Base-by-base conservation (phyloP, 192 early-diverging fungal genomes). In the Backusella liffmaniae region DNA sequence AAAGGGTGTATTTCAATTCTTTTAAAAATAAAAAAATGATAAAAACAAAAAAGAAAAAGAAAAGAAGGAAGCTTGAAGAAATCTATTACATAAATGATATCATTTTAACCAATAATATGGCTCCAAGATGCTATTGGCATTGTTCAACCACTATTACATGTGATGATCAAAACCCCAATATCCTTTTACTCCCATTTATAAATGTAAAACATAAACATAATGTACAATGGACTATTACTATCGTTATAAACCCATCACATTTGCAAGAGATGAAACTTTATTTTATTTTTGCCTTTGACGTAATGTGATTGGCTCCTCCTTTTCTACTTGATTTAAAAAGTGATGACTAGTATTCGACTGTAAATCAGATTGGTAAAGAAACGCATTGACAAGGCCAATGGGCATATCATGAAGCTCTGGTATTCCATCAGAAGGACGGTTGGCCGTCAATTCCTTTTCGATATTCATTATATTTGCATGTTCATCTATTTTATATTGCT, bases 351-450 rank as follows among this genome's bases (percentile, higher is more conserved):
- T n/a, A 5, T 2, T 75, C 49, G 62, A 67, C 66, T 70, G 23
- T 23, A 29, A 7, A 9, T 53, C 39, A 72, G 90, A 84, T 44
- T 90, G 85, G 72, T 92, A 93, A 26, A 94, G 81, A 68, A 88
- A 90, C 13, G 87, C 86, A 82, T 93, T 94, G 30, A 92, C 93
- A 37, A 92, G 82, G 1, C 89, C 87, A 71, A 94, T 92, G 29
- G 90, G 86, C 23, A 91, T 88, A 76, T 91, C 90, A 76, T 88
- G 88, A 37, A 91, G 74, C 36, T 89, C 89, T 1, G 89, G 88
- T 21, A 89, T 86, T 76, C 82, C 88, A 74, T 90, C 89, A 32
- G 84, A 79, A 0, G 84, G 82, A 21, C 85, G 79, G 5, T 29
- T 29, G 30, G 21, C 21, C 12, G 41, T 29, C 44, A 71, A 18